Evolutionary conservation across 345 rosid species (phyloP).

Genomic region (Garcia nutans): DNA sequence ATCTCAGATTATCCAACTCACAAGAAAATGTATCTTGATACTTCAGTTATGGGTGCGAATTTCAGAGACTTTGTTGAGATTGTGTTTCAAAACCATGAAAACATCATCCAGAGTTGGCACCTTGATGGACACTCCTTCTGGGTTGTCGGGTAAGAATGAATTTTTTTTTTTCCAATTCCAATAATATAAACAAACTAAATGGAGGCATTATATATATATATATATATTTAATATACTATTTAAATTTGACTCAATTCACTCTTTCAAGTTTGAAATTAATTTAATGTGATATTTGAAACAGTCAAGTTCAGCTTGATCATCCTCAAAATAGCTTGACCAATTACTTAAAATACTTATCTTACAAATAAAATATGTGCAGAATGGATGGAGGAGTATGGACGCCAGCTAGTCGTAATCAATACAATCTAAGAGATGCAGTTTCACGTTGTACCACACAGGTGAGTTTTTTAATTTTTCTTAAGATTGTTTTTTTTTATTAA

Average conservation of each 20-base stretch:
- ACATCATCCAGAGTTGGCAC: constrained; percentile 77
- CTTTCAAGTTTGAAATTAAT: too few species aligned
- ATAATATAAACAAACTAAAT: too few species aligned
- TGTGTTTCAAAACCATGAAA: constrained; percentile 73
- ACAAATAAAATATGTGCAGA: constrained; percentile 32
- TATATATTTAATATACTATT: too few species aligned
- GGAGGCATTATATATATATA: too few species aligned
- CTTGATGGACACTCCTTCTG: constrained; percentile 75
- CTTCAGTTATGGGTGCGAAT: constrained; percentile 75
- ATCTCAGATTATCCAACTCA: constrained; percentile 49
- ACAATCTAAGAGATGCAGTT: constrained; percentile 76
- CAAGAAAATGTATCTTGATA: constrained; percentile 46
- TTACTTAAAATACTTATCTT: too few species aligned
- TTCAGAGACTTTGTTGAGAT: constrained; percentile 65
- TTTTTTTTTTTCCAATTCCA: too few species aligned
- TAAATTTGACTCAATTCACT: too few species aligned
- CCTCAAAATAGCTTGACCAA: too few species aligned
- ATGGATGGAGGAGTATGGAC: constrained; percentile 82
- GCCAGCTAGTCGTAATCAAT: constrained; percentile 51
- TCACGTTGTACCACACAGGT: constrained; percentile 54
- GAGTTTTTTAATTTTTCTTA: background rate
- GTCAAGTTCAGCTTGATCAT: too few species aligned
- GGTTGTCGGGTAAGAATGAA: constrained; percentile 75
- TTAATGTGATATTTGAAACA: too few species aligned
- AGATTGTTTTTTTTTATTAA: too few species aligned